Base-by-base conservation (phyloP, 140 eudicot genomes). In the Senecio squalidus region DNA sequence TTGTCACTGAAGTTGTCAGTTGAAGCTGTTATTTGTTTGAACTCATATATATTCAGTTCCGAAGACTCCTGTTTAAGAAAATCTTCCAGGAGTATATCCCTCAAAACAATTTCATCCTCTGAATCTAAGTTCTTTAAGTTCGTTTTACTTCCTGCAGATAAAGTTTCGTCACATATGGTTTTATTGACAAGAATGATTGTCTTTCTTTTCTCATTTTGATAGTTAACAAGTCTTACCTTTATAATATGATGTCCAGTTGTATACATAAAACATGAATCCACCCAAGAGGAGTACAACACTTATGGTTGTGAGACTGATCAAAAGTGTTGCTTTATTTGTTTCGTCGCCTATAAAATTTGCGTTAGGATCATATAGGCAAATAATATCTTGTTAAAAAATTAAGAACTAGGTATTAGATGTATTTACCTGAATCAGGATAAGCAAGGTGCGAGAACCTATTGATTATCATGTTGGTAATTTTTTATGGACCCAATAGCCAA, bases 371-470 rank as follows among this genome's bases (percentile, higher is more conserved):
- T 17, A 18, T 36, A 9, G 33, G 28, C 16, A 2, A 44, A 44
- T 44, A 44, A 44, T 1, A 6, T 6, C 18, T 24, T 22, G 50
- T 23, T 1, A 4, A 44, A 66, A 53, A 4, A 22, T 48, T 6
- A 66, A 20, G 44, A 31, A 31, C 38, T 31, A 10, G 38, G 9
- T 31, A 31, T 31, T 31, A 31, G 38, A 40, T 43, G 22, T 14
- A 25, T 34, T 52, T 60, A 72, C 72, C 72, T 56, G 62, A 24
- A 45, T 72, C 72, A 5, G 51, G 62, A 64, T 57, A 36, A 14
- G 78, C 54, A 38, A 72, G 47, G 36, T 51, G 70, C 17, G 62
- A 47, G 38, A 53, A 71, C n/a, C n/a, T n/a, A n/a, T n/a, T n/a
- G n/a, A n/a, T n/a, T n/a, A n/a, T n/a, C n/a, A n/a, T n/a, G n/a